Evolutionary conservation across 139 green algal genomes (phyloP), one percentile per base, ranked within the genome.

Genomic region (Astrephomene gubernaculifera): DNA sequence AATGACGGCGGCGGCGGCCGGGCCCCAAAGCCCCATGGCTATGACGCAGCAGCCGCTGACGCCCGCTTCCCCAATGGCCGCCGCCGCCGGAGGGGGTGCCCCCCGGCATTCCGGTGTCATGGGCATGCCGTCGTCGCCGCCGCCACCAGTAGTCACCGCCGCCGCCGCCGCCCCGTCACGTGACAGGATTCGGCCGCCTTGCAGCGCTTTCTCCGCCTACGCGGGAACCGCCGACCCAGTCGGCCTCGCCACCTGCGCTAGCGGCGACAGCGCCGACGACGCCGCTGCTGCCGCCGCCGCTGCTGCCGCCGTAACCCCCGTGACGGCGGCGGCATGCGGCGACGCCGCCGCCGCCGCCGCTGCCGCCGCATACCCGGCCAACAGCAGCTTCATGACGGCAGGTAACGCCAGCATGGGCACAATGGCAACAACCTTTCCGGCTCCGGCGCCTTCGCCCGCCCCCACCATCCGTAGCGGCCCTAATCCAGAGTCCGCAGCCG

Each of bases 191-290:
- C 49, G 49, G 49, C 12, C 49, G n/a, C 7, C 7, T 17, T 72
- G 19, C 68, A 74, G 68, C 68, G 68, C 68, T 39, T 74, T 74
- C 68, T 74, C 68, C 4, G 4, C 68, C 22, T 74, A 74, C 39
- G 68, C 65, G 35, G 10, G 35, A 6, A 35, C 6, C 21, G 14
- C 14, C 5, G 54, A 65, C 54, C 54, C 17, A 65, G 54, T 21
- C 21, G 54, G 22, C 54, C 22, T 21, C 54, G 54, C 22, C 54
- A 24, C 5, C n/a, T 65, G 5, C 22, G 54, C 21, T n/a, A 65
- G 12, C 21, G 54, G n/a, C 9, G 61, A 69, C 61, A 69, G n/a
- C 61, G 61, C n/a, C 61, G 19, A n/a, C 61, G 61, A 39, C 61
- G 61, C n/a, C 61, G 61, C 8, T 69, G 25, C 29, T 9, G 29